Percentiles rank a stretch among this genome's conserved stretches.
Evolutionary conservation across 75 land plant genomes (phyloP).

Genomic region (Pinus tabuliformis): DNA sequence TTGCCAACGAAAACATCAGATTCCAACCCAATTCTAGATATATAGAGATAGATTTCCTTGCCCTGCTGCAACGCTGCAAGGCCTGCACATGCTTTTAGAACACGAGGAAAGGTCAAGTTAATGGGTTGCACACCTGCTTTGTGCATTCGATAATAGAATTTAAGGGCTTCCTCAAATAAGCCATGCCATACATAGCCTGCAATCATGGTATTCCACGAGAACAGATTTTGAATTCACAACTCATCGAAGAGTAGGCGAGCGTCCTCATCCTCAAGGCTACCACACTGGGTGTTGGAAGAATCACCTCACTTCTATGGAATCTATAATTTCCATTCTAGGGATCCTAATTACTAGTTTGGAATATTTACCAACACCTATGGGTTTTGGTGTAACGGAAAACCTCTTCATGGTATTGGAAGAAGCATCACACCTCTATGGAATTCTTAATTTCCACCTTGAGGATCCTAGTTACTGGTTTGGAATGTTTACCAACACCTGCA

Average conservation of each 20-base stretch:
- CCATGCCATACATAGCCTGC: slow-evolving; percentile 29
- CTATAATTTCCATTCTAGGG: too few species aligned
- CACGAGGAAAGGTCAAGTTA: slow-evolving; percentile 22
- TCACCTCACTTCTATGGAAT: too few species aligned
- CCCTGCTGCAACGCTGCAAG: slow-evolving; percentile 12
- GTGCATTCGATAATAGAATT: slow-evolving; percentile 20
- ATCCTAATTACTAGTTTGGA: too few species aligned
- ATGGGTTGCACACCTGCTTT: slow-evolving; percentile 16
- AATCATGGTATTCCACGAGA: slow-evolving; percentile 37
- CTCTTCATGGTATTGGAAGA: too few species aligned
- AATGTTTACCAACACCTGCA: too few species aligned
- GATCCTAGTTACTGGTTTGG: too few species aligned
- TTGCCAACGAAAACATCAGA: slow-evolving; percentile 29
- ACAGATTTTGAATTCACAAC: slow-evolving; percentile 14
- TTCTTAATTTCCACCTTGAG: too few species aligned
- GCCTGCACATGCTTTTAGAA: slow-evolving; percentile 27
- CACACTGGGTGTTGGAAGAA: too few species aligned
- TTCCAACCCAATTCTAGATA: slow-evolving; percentile 21
- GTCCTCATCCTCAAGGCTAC: background rate
- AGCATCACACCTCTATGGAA: too few species aligned
- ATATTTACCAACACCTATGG: too few species aligned
- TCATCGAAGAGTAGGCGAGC: slow-evolving; percentile 5
- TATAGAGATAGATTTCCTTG: slow-evolving; percentile 14
- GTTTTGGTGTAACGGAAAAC: too few species aligned
- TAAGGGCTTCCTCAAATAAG: slow-evolving; percentile 18